These are phyloP conservation scores for Hysterangium stoloniferum DNA, from an alignment of 768 basidiomycete genomes.

Conservation along the genomic window DNA sequence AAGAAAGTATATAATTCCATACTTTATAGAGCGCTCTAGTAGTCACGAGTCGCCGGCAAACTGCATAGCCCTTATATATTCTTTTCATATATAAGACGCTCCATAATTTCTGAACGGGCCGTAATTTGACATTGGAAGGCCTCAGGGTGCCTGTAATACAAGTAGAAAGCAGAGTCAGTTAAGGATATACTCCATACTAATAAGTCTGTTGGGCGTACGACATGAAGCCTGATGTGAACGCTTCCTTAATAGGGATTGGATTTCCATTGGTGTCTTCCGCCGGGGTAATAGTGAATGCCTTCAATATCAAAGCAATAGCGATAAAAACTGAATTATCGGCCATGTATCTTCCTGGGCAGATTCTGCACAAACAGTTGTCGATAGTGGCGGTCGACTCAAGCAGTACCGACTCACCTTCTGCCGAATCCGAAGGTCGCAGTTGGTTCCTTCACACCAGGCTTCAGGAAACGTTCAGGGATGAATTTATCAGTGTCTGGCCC, in stretches of 20 bases:
- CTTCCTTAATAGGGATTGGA: constrained; percentile 19
- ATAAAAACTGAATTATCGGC: constrained; percentile 12
- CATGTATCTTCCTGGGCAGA: constrained; percentile 14
- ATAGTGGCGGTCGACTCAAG: no score
- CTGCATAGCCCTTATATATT: no score
- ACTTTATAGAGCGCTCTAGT: no score
- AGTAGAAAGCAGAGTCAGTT: no score
- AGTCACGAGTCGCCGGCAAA: no score
- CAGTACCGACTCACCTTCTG: constrained; percentile 3
- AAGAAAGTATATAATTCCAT: no score
- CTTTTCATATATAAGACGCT: no score
- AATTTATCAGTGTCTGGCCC: constrained; percentile 40
- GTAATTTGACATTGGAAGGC: no score
- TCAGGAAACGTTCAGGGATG: constrained; percentile 45
- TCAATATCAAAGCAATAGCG: constrained; percentile 12
- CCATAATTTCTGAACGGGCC: no score
- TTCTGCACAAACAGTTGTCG: no score
- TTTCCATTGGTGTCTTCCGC: constrained; percentile 23
- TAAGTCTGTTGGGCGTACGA: neutral
- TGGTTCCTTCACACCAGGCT: constrained; percentile 8
- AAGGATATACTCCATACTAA: no score
- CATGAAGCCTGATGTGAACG: neutral
- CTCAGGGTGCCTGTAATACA: no score
- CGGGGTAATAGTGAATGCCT: constrained; percentile 12
- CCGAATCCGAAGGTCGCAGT: constrained; percentile 2